Percentiles rank a stretch among this genome's conserved stretches.
Evolutionary conservation across 1,284 basidiomycete species (phyloP).

Genomic region (Pulchroboletus neoregius): DNA sequence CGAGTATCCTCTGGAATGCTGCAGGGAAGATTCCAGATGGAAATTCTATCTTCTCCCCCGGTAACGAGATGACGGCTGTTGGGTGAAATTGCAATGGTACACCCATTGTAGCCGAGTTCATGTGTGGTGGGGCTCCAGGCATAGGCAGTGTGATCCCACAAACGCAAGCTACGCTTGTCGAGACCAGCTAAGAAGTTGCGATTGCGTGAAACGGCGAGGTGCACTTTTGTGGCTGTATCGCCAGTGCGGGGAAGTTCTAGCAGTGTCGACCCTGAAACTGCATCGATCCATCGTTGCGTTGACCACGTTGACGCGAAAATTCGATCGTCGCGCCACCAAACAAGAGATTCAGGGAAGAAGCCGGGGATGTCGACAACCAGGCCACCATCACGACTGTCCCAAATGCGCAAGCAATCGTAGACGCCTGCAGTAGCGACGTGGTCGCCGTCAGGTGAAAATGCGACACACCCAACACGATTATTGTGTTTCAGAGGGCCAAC

Average conservation of each 20-base stretch:
- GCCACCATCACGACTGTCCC: slow-evolving; percentile 12
- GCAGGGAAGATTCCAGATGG: slow-evolving; percentile 13
- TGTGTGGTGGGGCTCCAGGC: slow-evolving; percentile 1
- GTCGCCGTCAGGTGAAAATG: slow-evolving; percentile 23
- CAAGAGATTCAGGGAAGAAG: slow-evolving; percentile 15
- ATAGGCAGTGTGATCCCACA: slow-evolving; percentile 12
- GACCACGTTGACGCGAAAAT: slow-evolving; percentile 15
- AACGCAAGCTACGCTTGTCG: slow-evolving; percentile 3
- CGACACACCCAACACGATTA: slow-evolving; percentile 10
- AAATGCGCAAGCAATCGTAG: slow-evolving; percentile 17
- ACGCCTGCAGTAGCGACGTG: slow-evolving; percentile 18
- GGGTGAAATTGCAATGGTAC: slow-evolving; percentile 13
- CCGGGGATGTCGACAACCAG: slow-evolving; percentile 9
- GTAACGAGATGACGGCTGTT: slow-evolving; percentile 7
- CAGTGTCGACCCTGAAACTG: slow-evolving; percentile 9
- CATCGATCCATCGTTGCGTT: slow-evolving; percentile 14
- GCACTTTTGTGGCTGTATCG: background rate
- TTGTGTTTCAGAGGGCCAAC: slow-evolving; percentile 19
- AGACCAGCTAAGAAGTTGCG: slow-evolving; percentile 5
- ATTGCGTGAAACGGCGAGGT: slow-evolving; percentile 15
- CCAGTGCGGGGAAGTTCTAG: slow-evolving; percentile 10
- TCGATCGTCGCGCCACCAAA: slow-evolving; percentile 20
- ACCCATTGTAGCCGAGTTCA: slow-evolving; percentile 5
- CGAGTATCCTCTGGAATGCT: background rate
- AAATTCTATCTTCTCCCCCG: slow-evolving; percentile 14